These are phyloP conservation scores for Comarum palustre DNA, from an alignment of 306 rosid species.

Conservation along the genomic window DNA sequence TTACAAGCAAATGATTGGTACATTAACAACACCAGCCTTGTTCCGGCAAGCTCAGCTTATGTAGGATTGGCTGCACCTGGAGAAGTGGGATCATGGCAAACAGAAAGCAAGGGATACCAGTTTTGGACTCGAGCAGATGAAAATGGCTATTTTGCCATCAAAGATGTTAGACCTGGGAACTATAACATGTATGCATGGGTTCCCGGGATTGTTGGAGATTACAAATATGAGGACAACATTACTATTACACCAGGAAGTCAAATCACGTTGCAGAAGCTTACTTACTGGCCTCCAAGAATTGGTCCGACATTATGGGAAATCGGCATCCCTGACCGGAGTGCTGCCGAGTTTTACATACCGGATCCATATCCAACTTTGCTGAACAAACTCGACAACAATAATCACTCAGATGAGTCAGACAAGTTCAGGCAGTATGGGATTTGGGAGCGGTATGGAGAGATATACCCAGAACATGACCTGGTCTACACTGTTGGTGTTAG, in stretches of 20 bases:
- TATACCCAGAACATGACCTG: conserved; percentile 39
- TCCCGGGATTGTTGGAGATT: conserved; percentile 75
- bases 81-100: conserved; percentile 71
- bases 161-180: conserved; percentile 49
- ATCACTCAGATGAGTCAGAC: conserved; percentile 32
- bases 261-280: conserved; percentile 31
- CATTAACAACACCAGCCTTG: background rate
- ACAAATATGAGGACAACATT: conserved; percentile 35
- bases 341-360: conserved; percentile 63
- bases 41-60: conserved; percentile 40
- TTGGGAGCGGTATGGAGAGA: conserved; percentile 48
- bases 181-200: conserved; percentile 71
- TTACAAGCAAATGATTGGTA: conserved; percentile 57
- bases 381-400: conserved; percentile 36
- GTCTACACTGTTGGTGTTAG: conserved; percentile 25
- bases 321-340: conserved; percentile 78
- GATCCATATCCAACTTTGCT: conserved; percentile 42
- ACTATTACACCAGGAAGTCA: conserved; percentile 44
- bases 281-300: conserved; percentile 64
- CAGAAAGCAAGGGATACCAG: conserved; percentile 80
- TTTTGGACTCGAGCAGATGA: conserved; percentile 63
- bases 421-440: conserved; percentile 63
- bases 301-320: conserved; percentile 88
- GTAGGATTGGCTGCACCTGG: conserved; percentile 75
- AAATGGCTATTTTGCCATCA: conserved; percentile 49